phyloP scores from a whole-genome alignment of 2,329 filamentous ascomycete species.

The Xylaria sp. region DNA sequence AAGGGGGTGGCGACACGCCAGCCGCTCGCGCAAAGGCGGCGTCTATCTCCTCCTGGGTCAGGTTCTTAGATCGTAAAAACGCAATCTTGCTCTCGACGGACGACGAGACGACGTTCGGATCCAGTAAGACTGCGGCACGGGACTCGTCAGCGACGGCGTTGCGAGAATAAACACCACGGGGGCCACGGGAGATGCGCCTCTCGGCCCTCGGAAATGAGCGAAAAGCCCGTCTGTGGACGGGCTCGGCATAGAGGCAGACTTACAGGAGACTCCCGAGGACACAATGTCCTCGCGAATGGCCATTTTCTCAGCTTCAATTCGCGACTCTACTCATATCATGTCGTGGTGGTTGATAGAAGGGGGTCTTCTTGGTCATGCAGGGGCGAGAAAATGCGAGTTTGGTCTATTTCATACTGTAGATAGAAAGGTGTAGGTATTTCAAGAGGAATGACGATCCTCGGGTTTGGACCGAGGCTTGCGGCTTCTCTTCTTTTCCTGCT shows the following conservation, averaged over 20 bases:
- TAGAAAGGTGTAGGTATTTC: not conserved
- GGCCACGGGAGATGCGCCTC: not conserved
- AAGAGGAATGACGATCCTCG: not conserved
- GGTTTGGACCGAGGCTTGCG: constrained; percentile 2
- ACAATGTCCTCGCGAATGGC: constrained; percentile 81
- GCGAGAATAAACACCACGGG: constrained; percentile 11
- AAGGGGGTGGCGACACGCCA: constrained; percentile 47
- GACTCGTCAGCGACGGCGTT: constrained; percentile 8
- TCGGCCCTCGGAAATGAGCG: not conserved
- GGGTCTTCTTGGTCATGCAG: not conserved
- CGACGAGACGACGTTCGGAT: constrained; percentile 82
- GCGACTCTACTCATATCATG: constrained; percentile 11
- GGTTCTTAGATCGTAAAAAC: constrained; percentile 92
- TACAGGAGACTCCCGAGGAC: constrained; percentile 32
- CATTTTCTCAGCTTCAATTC: constrained; percentile 41
- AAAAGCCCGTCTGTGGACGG: not conserved
- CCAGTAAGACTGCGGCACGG: constrained; percentile 68
- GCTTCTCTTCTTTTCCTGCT: not conserved
- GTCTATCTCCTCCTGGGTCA: constrained; percentile 93
- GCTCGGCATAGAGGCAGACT: constrained; percentile 11
- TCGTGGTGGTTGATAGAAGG: not conserved
- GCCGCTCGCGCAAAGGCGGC: constrained; percentile 71
- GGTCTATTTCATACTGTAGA: not conserved
- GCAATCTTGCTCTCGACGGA: constrained; percentile 89
- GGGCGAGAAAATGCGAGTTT: not conserved